A percentile compares a stretch with the other conserved stretches of the same genome.
These are phyloP conservation scores for Cenchrus americanus DNA, from an alignment of 176 grass and related monocot species.

Conservation along the genomic window DNA sequence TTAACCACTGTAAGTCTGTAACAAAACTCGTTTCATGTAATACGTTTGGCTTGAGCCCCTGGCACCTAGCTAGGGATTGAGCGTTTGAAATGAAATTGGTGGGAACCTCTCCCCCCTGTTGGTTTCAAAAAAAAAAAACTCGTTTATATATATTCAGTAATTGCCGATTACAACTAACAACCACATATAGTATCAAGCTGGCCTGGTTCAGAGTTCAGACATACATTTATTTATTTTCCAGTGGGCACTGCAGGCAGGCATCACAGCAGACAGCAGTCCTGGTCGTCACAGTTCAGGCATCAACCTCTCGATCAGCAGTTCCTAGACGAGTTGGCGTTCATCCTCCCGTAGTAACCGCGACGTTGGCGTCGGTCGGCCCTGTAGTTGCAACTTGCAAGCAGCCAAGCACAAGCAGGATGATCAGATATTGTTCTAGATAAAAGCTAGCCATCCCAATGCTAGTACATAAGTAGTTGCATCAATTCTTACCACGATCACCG, in stretches of 20 bases:
- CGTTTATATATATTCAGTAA: too few species aligned
- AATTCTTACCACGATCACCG: neutral
- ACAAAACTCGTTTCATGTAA: too few species aligned
- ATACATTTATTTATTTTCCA: neutral
- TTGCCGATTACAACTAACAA: too few species aligned
- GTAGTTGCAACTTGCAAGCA: neutral
- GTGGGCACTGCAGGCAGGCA: neutral
- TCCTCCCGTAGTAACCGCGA: neutral
- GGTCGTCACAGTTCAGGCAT: neutral
- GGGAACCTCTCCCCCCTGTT: too few species aligned
- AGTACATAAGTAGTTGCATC: neutral
- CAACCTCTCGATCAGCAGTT: too few species aligned
- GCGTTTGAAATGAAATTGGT: too few species aligned
- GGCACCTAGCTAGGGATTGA: too few species aligned
- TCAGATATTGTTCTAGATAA: too few species aligned
- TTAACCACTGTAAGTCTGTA: too few species aligned
- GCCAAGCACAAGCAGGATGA: neutral
- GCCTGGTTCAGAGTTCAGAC: neutral
- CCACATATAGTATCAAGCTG: too few species aligned
- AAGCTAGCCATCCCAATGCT: neutral
- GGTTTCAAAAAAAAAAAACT: too few species aligned
- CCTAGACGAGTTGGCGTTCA: neutral
- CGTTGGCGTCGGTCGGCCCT: neutral
- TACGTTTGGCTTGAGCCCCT: too few species aligned
- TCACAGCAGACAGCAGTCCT: neutral